Base-by-base conservation (phyloP, 2,329 filamentous ascomycete genomes). In the Hymenoscyphus occultus region DNA sequence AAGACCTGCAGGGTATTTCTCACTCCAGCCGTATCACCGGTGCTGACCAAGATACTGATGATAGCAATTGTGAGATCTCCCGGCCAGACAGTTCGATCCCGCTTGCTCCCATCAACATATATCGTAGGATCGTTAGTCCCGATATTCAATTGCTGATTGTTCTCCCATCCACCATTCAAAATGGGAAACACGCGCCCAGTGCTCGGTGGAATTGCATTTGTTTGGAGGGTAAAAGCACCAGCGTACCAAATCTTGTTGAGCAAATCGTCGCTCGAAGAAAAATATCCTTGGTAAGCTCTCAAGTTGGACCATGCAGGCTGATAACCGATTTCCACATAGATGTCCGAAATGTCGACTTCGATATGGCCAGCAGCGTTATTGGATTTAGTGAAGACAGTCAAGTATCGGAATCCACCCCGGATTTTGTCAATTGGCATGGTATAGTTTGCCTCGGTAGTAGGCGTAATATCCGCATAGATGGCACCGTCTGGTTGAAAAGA, bases 21-120 rank as follows among this genome's bases (percentile, higher is more conserved):
- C 7, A 85, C 77, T 42, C 80, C 79, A 22, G 80, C 76, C 59
- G 85, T 74, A 69, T 86, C 83, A 35, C 81, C 80, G 0, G 83
- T 86, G 7, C 82, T 83, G 1, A 86, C 80, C 10, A 83, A 80
- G 13, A 85, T 80, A 39, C 78, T 80, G 2, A 84, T 83, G 0
- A 84, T 77, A 4, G 84, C 82, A 66, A 86, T 83, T 4, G 80
- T 80, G 78, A 88, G 84, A 71, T 89, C 86, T 1, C 86, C 86
- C 12, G 85, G 81, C 84, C 85, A 88, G 2, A 88, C 82, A 19
- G 84, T 76, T 9, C 84, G 79, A 70, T 87, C 85, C 39, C 85
- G 78, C 71, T 87, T 87, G 1, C 83, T 83, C 14, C 85, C 85
- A 71, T 88, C 85, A 1, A 74, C 73, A 60, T 74, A 77, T 1